phyloP scores from a whole-genome alignment of 352 stramenopile genomes.

The Globisporangium radiosum region DNA sequence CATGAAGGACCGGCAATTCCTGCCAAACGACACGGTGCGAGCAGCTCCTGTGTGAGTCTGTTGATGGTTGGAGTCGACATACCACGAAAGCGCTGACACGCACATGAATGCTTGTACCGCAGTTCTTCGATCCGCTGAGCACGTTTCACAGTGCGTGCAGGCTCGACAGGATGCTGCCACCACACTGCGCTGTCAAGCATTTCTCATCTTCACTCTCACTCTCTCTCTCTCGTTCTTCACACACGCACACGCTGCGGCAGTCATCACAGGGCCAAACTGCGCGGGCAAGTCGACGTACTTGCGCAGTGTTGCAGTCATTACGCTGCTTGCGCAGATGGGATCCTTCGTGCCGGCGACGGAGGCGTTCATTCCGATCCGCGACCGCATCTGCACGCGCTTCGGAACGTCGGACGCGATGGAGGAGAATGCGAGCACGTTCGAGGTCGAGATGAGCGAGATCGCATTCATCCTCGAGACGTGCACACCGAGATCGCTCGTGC shows the following conservation, averaged over 20 bases:
- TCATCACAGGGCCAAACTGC: constrained; percentile 90
- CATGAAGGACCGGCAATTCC: constrained; percentile 63
- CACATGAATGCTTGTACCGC: not conserved
- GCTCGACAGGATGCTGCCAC: constrained; percentile 6
- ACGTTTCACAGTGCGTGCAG: constrained; percentile 55
- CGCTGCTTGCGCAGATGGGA: constrained; percentile 89
- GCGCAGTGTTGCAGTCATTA: constrained; percentile 78
- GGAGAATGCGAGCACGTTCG: constrained; percentile 90
- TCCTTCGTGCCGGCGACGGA: constrained; percentile 84
- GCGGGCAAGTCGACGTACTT: constrained; percentile 90
- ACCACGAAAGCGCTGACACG: not conserved
- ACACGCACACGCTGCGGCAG: constrained; percentile 15
- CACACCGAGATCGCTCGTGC: constrained; percentile 63
- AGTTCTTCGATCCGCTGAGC: constrained; percentile 73
- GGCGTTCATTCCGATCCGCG: constrained; percentile 75
- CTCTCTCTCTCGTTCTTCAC: no score
- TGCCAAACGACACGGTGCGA: constrained; percentile 80
- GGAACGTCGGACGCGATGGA: constrained; percentile 92
- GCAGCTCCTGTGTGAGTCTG: not conserved
- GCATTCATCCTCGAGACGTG: constrained; percentile 80
- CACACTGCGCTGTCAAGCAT: not conserved
- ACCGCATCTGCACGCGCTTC: constrained; percentile 89
- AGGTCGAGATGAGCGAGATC: constrained; percentile 88
- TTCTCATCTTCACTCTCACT: not conserved
- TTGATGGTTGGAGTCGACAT: not conserved